Evolutionary conservation across 2,329 filamentous ascomycete species (phyloP), one percentile per base, ranked within the genome.

Genomic region (Diaporthe amygdali): DNA sequence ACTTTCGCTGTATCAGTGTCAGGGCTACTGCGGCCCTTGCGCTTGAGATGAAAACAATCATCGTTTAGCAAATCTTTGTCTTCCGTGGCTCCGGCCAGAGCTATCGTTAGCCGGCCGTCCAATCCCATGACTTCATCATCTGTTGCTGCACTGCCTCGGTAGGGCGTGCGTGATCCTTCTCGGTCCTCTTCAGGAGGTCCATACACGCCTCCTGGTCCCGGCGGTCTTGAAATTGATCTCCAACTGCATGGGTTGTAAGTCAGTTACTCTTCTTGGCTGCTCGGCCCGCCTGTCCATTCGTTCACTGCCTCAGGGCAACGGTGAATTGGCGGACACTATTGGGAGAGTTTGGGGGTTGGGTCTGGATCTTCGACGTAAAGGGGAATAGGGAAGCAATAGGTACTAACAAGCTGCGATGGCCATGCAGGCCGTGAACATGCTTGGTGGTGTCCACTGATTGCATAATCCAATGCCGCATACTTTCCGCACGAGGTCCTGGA

Each of bases 381-480:
- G 30, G 27, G 5, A n/a, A 59, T n/a, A 27, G 52, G 34, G 37
- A 51, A 34, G 54, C 41, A 61, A 46, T 34, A 30, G 49, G n/a
- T 12, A 80, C 82, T 78, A 78, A 88, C 84, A 89, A 76, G 84
- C 85, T 69, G 84, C 84, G 73, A 89, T 87, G 2, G 86, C 87
- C 83, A 89, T 87, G 22, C 84, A 88, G 0, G 86, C 85, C 1
- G 86, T 87, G 70, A 90, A 88, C 79, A 89, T 84, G 51, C 84
- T 84, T 0, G 89, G 88, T 32, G 89, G 86, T 1, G 85, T 88
- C 77, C 83, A 84, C 47, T 85, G 81, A 76, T 91, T 91, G 34
- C 85, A 86, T 14, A 87, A 77, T 0, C 87, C 89, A 44, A 90
- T 90, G 2, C 90, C 90, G 74, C 89, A 91, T 2, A 91, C 79